Conservation (phyloP, 2,329 filamentous ascomycete genomes). For the Drechslera avenae region DNA sequence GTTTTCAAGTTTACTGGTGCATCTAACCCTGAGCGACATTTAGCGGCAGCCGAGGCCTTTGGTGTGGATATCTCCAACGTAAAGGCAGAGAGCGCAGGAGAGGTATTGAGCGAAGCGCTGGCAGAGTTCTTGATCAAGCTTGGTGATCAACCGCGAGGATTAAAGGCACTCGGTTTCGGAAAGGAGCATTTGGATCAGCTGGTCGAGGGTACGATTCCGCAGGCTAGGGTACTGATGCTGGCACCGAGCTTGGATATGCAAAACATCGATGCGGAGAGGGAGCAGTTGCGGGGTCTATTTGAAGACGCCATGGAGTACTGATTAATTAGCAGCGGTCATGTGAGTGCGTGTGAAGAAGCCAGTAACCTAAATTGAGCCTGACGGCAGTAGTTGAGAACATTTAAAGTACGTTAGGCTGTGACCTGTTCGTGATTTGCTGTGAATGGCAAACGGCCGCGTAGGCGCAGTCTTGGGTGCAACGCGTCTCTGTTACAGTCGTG, state of each 20-base stretch:
- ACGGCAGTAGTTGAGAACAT: not conserved
- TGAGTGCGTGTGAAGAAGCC: not conserved
- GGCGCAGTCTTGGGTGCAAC: too few species aligned
- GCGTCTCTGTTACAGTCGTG: too few species aligned
- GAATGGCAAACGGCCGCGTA: too few species aligned
- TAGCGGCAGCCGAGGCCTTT: conserved; percentile 87
- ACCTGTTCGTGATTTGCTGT: too few species aligned
- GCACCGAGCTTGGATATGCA: conserved; percentile 73
- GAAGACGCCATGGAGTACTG: conserved; percentile 54
- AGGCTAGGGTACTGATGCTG: conserved; percentile 86
- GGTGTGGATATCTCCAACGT: conserved; percentile 88
- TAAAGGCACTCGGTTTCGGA: conserved; percentile 83
- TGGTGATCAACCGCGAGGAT: conserved; percentile 86
- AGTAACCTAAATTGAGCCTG: not conserved
- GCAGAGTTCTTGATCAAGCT: conserved; percentile 78
- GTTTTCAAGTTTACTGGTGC: conserved; percentile 93
- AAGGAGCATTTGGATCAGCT: conserved; percentile 76
- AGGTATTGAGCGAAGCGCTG: conserved; percentile 83
- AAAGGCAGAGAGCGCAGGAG: conserved; percentile 86
- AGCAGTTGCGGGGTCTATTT: conserved; percentile 55
- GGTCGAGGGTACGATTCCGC: conserved; percentile 93
- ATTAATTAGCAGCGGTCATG: not conserved
- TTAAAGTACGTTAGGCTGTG: not conserved
- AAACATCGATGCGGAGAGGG: conserved; percentile 55
- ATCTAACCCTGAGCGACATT: conserved; percentile 89